Base-by-base conservation (phyloP, 2,329 filamentous ascomycete species). In the Cercospora zeina region DNA sequence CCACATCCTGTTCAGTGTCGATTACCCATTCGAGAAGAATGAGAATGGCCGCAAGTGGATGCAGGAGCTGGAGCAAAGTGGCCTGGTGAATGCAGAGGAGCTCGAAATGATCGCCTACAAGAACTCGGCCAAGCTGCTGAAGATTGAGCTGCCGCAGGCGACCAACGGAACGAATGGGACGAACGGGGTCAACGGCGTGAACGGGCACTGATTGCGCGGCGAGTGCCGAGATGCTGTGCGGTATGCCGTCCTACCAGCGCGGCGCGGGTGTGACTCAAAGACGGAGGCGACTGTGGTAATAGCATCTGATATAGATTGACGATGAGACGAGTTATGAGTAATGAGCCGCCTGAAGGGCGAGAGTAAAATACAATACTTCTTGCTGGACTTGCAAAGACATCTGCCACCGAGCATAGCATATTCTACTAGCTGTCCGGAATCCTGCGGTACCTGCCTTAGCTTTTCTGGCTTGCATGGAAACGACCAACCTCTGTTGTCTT, bases 21-120 rank as follows among this genome's bases (percentile, higher is more conserved):
- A 87, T 67, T 86, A 85, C 68, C 85, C 84, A 0, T 87, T 86
- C 59, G 77, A 77, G 58, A 75, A 71, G 58, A 85, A 80, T 58
- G 78, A 81, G 61, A 78, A 79, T 13, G 85, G 83, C 0, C 69
- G 78, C 58, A 74, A 73, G 31, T 87, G 81, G 71, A 72, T 86
- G 16, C 69, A 79, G 62, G 79, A 82, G 67, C 71, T 87, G 39
- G 75, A 79, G 62, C 65, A 74, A 57, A 84, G 82, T 64, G 81
- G 81, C 0, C 66, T 85, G 69, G 77, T 86, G 37, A 79, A 72
- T 2, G 70, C 75, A 47, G 78, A 83, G 60, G 77, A 83, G 59
- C 71, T 84, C 64, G 78, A 82, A 51, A 74, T 74, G 64, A 80
- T 85, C 65, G 78, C 76, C 1, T 80, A 79, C 69, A 74, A 74